Evolutionary conservation across 202 grass and related monocot genomes (phyloP).

Genomic region (Brachypodium distachyon): DNA sequence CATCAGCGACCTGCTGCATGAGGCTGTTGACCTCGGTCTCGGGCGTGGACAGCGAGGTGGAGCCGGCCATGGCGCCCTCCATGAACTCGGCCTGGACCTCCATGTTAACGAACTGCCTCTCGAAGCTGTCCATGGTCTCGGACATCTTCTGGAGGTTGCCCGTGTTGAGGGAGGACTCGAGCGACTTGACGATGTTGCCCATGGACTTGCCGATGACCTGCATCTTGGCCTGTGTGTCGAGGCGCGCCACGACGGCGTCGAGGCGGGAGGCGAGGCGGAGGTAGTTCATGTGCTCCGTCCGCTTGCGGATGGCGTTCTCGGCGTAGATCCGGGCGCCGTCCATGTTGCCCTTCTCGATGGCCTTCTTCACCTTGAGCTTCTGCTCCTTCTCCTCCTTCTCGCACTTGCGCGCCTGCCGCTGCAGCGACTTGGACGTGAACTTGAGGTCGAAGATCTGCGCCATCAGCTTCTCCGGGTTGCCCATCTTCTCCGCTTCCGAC

Average conservation of each 20-base stretch:
- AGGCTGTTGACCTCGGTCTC: conserved; percentile 95
- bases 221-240: conserved; percentile 99
- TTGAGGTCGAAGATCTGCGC: conserved; percentile 96
- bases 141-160: conserved; percentile 98
- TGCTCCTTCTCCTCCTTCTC: conserved; percentile 98
- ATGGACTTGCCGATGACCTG: conserved; percentile 93
- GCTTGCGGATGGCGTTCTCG: conserved; percentile 95
- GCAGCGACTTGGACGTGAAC: conserved; percentile 90
- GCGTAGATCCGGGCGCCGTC: conserved; percentile 97
- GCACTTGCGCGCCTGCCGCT: conserved; percentile 90
- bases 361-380: conserved; percentile 99
- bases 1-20: conserved; percentile 94
- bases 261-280: conserved; percentile 91
- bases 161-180: conserved; percentile 69
- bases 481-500: no score
- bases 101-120: conserved; percentile 94
- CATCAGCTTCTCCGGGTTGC: conserved; percentile 96
- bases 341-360: conserved; percentile 94
- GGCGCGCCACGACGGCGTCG: conserved; percentile 81
- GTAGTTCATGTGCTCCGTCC: conserved; percentile 96
- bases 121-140: conserved; percentile 93
- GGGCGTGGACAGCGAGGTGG: conserved; percentile 86
- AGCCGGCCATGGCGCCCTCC: conserved; percentile 86
- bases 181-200: conserved; percentile 72
- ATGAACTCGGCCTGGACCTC: conserved; percentile 99